Conservation (phyloP, 441 rosid genomes). For the Gossypium gossypioides region DNA sequence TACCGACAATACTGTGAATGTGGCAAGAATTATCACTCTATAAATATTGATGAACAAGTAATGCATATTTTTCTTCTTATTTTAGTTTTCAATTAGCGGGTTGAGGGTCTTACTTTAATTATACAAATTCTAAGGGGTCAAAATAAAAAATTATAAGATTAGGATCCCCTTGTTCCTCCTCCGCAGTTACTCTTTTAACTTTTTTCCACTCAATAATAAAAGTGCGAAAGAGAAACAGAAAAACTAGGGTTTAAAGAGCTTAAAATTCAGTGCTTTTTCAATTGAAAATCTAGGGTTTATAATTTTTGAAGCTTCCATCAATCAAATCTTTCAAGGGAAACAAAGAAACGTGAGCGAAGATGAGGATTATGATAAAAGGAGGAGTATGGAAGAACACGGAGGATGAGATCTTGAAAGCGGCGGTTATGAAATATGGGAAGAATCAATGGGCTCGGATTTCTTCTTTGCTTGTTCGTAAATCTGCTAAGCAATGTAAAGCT, state of each 20-base stretch:
- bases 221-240: neutral
- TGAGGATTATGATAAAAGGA: slow-evolving; percentile 99
- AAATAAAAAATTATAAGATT: neutral
- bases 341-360: slow-evolving; percentile 32
- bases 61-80: too few species aligned
- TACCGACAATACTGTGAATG: too few species aligned
- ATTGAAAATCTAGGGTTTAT: neutral
- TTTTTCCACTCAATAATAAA: neutral
- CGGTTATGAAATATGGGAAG: slow-evolving; percentile 96
- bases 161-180: neutral
- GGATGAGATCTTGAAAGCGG: slow-evolving; percentile 96
- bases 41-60: too few species aligned
- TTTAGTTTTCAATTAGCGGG: too few species aligned
- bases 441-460: slow-evolving; percentile 99
- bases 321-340: neutral
- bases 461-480: slow-evolving; percentile 89
- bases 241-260: neutral
- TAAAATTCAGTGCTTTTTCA: neutral
- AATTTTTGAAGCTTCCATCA: neutral
- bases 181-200: neutral
- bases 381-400: slow-evolving; percentile 99
- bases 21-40: too few species aligned
- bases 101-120: too few species aligned
- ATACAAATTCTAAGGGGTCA: too few species aligned
- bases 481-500: slow-evolving; percentile 98